Base-by-base conservation (phyloP, 2,329 filamentous ascomycete species). In the Nannizziopsis arthrosporioides region DNA sequence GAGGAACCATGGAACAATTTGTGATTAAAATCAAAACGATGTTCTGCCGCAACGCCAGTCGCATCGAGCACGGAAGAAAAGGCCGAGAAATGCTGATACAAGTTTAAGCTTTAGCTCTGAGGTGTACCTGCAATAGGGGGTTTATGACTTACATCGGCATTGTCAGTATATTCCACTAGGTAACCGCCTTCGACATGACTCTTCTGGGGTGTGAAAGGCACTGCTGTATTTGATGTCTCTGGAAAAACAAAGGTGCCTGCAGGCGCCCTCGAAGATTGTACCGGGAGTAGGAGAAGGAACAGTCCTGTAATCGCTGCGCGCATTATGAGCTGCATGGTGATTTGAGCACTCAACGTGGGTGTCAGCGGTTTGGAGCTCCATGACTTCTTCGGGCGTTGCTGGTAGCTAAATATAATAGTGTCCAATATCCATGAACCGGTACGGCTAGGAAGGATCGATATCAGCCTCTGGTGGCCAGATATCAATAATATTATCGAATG, bases 121-220 rank as follows among this genome's bases (percentile, higher is more conserved):
- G 2, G 12, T 35, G n/a, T 11, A 2, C 27, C 27, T 44, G 14
- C 27, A 14, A 7, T n/a, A 8, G 14, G 10, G 18, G 12, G 5
- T 2, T 18, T 19, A 7, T 7, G 2, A 34, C 35, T 35, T 50
- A 50, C 42, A 62, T 44, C 62, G 53, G 44, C 53, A 57, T 52
- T 34, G 59, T 61, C 48, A 49, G 60, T 63, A 48, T 55, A 52
- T 11, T 46, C 39, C 2, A 44, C 48, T 18, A 48, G 43, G 36
- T 52, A 36, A 15, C 52, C 61, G 18, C 48, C 48, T 27, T 32
- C 22, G 30, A 50, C 22, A 18, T 45, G 40, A 17, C 12, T 46
- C 5, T 39, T 36, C 19, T 40, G n/a, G 17, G n/a, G 15, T 9
- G 45, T 50, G 5, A 22, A 22, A 5, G 39, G 5, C 12, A 19